These are phyloP conservation scores for Hanseniaspora pseudoguilliermondii DNA, from an alignment of 805 yeast genomes.

Conservation along the genomic window DNA sequence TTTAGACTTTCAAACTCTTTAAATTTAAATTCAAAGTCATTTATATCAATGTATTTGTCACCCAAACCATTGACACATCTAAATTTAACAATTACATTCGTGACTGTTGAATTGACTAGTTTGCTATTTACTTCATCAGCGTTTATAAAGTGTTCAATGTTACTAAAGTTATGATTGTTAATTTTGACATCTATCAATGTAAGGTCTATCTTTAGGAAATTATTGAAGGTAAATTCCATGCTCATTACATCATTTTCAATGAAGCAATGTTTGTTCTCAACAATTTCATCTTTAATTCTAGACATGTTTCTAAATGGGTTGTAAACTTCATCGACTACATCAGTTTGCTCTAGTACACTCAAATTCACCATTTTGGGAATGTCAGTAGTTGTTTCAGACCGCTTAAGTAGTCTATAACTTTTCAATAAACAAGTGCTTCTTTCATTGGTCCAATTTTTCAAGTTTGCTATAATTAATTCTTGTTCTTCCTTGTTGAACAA, in stretches of 20 bases:
- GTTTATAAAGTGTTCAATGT: neutral
- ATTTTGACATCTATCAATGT: constrained; percentile 20
- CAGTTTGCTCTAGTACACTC: neutral
- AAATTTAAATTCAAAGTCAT: constrained; percentile 21
- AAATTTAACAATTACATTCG: constrained; percentile 17
- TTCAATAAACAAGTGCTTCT: neutral
- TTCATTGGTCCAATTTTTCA: neutral
- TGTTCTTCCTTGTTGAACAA: neutral
- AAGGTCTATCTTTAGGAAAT: constrained; percentile 19
- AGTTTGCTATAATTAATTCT: neutral
- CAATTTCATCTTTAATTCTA: neutral
- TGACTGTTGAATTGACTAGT: neutral
- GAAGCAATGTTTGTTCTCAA: neutral
- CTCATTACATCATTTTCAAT: neutral
- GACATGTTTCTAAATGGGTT: constrained; percentile 6
- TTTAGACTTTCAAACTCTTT: constrained; percentile 19
- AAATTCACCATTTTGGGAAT: neutral
- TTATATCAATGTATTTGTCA: constrained; percentile 20
- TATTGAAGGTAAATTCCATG: constrained; percentile 12
- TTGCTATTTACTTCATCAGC: neutral
- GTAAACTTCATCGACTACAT: neutral
- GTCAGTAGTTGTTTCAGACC: neutral
- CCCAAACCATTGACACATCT: constrained; percentile 22
- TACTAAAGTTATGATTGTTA: neutral
- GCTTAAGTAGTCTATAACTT: neutral